Evolutionary conservation across 2,329 filamentous ascomycete genomes (phyloP).

Genomic region (Parastagonospora nodorum): DNA sequence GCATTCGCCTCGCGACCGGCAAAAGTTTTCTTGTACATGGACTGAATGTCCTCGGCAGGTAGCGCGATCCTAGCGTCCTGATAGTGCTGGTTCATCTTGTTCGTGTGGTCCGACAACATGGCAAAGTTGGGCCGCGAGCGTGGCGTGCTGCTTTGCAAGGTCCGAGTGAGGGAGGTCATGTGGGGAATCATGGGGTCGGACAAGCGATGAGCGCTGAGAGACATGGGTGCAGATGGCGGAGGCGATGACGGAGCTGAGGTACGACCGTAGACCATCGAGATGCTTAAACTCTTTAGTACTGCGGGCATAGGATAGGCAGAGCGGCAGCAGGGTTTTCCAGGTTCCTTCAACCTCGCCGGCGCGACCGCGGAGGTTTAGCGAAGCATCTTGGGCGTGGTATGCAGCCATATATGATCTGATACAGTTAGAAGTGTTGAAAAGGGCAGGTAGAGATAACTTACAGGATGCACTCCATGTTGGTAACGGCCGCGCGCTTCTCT

Average conservation of each 20-base stretch:
- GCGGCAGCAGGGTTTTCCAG: conserved; percentile 45
- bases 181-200: conserved; percentile 33
- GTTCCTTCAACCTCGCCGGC: conserved; percentile 40
- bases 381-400: conserved; percentile 40
- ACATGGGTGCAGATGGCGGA: conserved; percentile 44
- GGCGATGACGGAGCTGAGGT: conserved; percentile 48
- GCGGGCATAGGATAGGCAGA: conserved; percentile 38
- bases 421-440: conserved; percentile 17
- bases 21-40: conserved; percentile 48
- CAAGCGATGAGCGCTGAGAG: conserved; percentile 28
- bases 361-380: conserved; percentile 35
- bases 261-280: conserved; percentile 49
- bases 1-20: conserved; percentile 26
- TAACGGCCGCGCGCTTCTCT: conserved; percentile 47
- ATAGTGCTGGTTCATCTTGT: conserved; percentile 30
- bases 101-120: conserved; percentile 33
- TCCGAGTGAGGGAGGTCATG: conserved; percentile 32
- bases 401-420: conserved; percentile 46
- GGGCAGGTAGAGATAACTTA: conserved; percentile 17
- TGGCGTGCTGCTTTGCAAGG: conserved; percentile 26
- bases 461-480: conserved; percentile 53
- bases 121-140: conserved; percentile 30
- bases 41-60: conserved; percentile 43
- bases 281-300: conserved; percentile 41
- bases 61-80: conserved; percentile 35